phyloP scores from a whole-genome alignment of 202 grass and related monocot species.

The Elaeis oleifera region DNA sequence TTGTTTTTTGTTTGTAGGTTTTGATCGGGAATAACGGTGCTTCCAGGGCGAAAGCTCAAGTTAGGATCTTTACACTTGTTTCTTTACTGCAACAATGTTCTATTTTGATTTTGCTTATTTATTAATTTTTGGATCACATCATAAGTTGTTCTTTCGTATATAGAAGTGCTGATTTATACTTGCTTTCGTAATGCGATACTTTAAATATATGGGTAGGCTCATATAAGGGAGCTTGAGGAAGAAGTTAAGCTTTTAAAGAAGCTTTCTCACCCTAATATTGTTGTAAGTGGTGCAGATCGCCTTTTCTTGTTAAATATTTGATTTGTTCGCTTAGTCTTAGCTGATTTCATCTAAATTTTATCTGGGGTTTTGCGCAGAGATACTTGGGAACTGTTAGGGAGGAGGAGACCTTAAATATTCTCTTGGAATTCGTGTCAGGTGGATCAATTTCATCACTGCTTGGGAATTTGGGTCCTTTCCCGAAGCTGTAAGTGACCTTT shows the following conservation, averaged over 20 bases:
- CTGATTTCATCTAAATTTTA: neutral
- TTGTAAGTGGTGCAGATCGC: slow-evolving; percentile 47
- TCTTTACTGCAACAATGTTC: neutral
- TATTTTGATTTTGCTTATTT: neutral
- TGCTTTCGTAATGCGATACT: too few relatives aligned
- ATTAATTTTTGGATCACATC: too few relatives aligned
- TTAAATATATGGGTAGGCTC: slow-evolving; percentile 33
- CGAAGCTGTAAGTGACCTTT: slow-evolving; percentile 48
- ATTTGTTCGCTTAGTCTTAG: too few relatives aligned
- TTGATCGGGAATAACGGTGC: slow-evolving; percentile 68
- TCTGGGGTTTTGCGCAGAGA: slow-evolving; percentile 38
- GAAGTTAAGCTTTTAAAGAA: slow-evolving; percentile 98
- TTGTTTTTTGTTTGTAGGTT: slow-evolving; percentile 46
- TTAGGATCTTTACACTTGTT: slow-evolving; percentile 28
- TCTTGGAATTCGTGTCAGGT: slow-evolving; percentile 92
- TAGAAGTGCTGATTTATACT: neutral
- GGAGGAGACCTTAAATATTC: slow-evolving; percentile 79
- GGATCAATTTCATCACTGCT: slow-evolving; percentile 89
- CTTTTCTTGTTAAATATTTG: neutral
- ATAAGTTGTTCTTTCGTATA: neutral
- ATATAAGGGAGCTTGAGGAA: slow-evolving; percentile 90
- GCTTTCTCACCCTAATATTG: slow-evolving; percentile 85
- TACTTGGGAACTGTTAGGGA: slow-evolving; percentile 85
- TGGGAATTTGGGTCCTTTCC: slow-evolving; percentile 83
- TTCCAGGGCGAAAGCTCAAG: slow-evolving; percentile 87